Percentiles rank a stretch among this genome's conserved stretches.
These are phyloP conservation scores for Trichoderma simmonsii DNA, from an alignment of 2,329 filamentous ascomycete species.

Conservation along the genomic window DNA sequence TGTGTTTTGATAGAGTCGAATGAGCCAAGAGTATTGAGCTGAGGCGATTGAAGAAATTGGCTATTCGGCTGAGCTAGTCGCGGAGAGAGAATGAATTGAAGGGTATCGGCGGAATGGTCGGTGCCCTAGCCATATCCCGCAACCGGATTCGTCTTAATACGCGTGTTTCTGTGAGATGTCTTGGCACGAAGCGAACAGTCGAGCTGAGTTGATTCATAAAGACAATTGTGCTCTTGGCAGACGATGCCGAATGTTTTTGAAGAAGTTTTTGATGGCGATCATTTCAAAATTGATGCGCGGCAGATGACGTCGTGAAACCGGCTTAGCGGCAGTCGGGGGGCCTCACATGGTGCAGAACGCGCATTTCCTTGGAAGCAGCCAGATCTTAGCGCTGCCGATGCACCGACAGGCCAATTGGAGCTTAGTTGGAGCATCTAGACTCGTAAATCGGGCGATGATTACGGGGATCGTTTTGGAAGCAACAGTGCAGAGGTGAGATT, in stretches of 20 bases:
- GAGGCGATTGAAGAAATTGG: not conserved
- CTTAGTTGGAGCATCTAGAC: not conserved
- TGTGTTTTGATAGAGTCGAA: not conserved
- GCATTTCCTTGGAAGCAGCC: not conserved
- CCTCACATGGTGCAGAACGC: not conserved
- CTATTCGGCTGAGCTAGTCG: not conserved
- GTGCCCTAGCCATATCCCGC: not conserved
- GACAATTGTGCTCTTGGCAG: not conserved
- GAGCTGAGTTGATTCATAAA: not conserved
- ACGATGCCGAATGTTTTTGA: too few species aligned
- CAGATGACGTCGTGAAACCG: constrained; percentile 1
- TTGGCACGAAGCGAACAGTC: not conserved
- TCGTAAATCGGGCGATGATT: not conserved
- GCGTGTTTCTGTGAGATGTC: not conserved
- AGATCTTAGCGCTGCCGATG: constrained; percentile 10
- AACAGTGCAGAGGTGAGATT: too few species aligned
- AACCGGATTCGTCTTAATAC: not conserved
- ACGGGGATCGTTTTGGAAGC: not conserved
- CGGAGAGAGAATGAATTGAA: not conserved
- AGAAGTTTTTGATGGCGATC: not conserved
- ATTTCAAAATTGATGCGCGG: not conserved
- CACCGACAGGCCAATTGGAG: not conserved
- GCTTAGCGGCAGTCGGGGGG: not conserved
- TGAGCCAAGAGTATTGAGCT: not conserved
- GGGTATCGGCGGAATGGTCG: not conserved